Base-by-base conservation (phyloP, 352 stramenopile species). In the Aphanomyces stellatus region DNA sequence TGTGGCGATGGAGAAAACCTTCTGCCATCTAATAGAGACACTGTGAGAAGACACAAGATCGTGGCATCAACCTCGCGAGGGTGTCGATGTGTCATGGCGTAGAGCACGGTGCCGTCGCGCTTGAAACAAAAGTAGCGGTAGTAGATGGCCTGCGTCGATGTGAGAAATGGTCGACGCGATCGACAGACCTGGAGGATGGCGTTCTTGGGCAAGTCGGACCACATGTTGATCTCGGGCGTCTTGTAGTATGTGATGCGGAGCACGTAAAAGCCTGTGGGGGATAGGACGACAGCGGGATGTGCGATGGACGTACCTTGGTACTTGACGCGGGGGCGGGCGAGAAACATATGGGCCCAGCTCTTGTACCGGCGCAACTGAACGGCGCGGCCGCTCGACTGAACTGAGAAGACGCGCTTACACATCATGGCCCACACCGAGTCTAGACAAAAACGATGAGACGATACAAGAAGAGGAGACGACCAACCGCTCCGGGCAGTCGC, bases 71-170 rank as follows among this genome's bases (percentile, higher is more conserved):
- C 59, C 48, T 90, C 80, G 57, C 88, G 78, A 22, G 84, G 84
- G 11, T 80, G 69, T 64, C 85, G 85, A 67, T 90, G 88, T 37
- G 90, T 73, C 82, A 92, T 90, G 0, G 74, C 79, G 61, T 92
- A 92, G 10, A 90, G 69, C 48, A 92, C 81, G 0, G 79, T 77
- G 28, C 82, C 84, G 51, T 93, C 77, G 34, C 79, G 74, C 56
- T 88, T 79, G 71, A 93, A 93, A 22, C 74, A 83, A 33, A 93
- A 90, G 69, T 91, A 91, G 49, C 84, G 80, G 72, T 93, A 93
- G 72, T 93, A 91, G 28, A 91, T 76, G 37, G 59, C 48, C 59
- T 66, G 25, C 13, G 24, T 10, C 24, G 28, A 28, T 15, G 37
- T 40, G 56, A n/a, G 37, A 13, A 62, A 49, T 49, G 17, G 37